Base-by-base conservation (phyloP, 2,329 filamentous ascomycete species). In the Penicillium sp. region DNA sequence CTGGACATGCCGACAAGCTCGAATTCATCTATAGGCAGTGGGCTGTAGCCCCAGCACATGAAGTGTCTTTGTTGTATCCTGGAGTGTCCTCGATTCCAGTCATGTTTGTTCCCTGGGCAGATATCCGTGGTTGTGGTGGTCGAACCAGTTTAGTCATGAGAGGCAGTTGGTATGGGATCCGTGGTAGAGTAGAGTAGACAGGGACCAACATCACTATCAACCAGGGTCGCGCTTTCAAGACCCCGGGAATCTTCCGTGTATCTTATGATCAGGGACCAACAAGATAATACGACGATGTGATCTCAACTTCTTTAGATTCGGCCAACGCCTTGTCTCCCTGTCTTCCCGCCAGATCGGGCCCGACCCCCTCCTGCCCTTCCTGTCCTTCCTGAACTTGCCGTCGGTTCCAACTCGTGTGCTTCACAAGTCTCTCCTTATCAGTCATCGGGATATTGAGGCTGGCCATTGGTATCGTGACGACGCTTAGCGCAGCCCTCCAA, bases 281-380 rank as follows among this genome's bases (percentile, higher is more conserved):
- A 32, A 10, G 14, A 18, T 10, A 3, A 6, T 4, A 34, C 3
- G 18, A 8, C 3, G 29, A 34, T 9, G 0, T 10, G 8, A 34
- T 34, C 31, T 18, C 8, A 34, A 18, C 16, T 16, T 10, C 14
- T 9, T 34, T 13, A 29, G 13, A 16, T 34, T 34, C 18, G 31
- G 31, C 31, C 22, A 37, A 24, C 22, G 18, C 20, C 22, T 40
- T 40, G 28, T 40, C 40, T 28, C 42, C 36, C 22, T 8, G 35
- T 40, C 31, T 54, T 52, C 58, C 58, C 57, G 58, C 50, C 47
- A 51, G 49, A 54, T 47, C 58, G 59, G 60, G 48, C 57, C 57
- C 46, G 44, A 44, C 47, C 48, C 54, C 54, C 54, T 51, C 49
- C 18, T n/a, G n/a, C n/a, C n/a, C n/a, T n/a, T n/a, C n/a, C n/a